Evolutionary conservation across 768 basidiomycete species (phyloP).

Genomic region (Russula ochroleuca): DNA sequence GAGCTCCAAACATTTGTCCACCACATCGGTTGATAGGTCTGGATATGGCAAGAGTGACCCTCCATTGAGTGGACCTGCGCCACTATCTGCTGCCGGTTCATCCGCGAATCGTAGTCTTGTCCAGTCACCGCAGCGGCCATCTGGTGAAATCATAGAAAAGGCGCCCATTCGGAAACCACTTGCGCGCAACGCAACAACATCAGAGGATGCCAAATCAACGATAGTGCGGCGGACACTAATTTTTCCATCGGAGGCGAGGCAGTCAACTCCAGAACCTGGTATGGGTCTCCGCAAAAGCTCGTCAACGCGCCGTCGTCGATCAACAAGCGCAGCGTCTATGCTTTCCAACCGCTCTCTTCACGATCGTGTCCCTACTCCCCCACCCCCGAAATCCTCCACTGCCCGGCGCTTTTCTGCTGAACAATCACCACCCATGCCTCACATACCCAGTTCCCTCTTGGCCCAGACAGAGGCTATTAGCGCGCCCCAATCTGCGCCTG

Average conservation of each 20-base stretch:
- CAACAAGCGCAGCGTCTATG: conserved; percentile 53
- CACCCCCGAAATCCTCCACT: conserved; percentile 58
- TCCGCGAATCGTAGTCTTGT: conserved; percentile 29
- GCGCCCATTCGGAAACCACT: conserved; percentile 12
- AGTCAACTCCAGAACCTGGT: conserved; percentile 52
- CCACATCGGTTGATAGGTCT: conserved; percentile 32
- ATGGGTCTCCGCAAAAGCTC: conserved; percentile 24
- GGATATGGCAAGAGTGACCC: conserved; percentile 2
- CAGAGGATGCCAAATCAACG: conserved; percentile 31
- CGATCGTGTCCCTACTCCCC: conserved; percentile 82
- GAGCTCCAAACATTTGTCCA: conserved; percentile 43
- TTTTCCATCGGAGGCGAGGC: conserved; percentile 62
- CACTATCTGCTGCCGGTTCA: conserved; percentile 27
- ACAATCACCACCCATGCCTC: conserved; percentile 65
- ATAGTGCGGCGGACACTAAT: conserved; percentile 78
- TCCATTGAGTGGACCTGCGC: conserved; percentile 8
- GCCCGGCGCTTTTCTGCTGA: conserved; percentile 62
- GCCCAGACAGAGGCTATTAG: conserved; percentile 37
- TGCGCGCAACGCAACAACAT: conserved; percentile 6
- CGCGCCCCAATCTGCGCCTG: conserved; percentile 38
- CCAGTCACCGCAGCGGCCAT: conserved; percentile 11
- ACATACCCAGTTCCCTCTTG: conserved; percentile 50
- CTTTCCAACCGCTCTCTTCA: conserved; percentile 69
- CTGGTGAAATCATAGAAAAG: conserved; percentile 19
- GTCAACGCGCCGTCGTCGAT: conserved; percentile 53